Evolutionary conservation across 2,329 filamentous ascomycete genomes (phyloP).

Genomic region (Trichophyton benhamiae): DNA sequence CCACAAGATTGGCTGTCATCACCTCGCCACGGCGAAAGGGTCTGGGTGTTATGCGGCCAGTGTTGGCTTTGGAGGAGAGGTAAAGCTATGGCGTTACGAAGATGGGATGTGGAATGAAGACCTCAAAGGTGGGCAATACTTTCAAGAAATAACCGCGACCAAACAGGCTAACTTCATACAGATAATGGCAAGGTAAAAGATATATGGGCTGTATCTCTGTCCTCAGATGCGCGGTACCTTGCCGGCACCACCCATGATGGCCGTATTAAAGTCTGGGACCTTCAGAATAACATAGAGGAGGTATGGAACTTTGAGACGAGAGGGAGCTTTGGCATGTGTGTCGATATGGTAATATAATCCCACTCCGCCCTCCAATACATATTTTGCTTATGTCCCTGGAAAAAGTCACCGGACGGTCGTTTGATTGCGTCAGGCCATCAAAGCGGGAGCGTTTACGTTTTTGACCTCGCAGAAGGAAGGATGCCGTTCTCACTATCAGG

Average conservation of each 20-base stretch:
- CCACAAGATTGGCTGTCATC: conserved; percentile 84
- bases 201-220: conserved; percentile 79
- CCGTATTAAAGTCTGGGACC: conserved; percentile 78
- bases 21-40: conserved; percentile 54
- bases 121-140: conserved; percentile 26
- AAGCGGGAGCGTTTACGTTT: conserved; percentile 83
- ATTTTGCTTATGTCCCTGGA: not conserved
- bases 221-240: conserved; percentile 68
- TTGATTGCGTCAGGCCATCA: conserved; percentile 88
- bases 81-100: conserved; percentile 65
- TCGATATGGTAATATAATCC: conserved; percentile 52
- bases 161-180: conserved; percentile 10
- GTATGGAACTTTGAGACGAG: conserved; percentile 82
- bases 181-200: conserved; percentile 53
- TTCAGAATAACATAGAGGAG: conserved; percentile 45
- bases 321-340: conserved; percentile 78
- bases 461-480: conserved; percentile 79
- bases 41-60: conserved; percentile 64
- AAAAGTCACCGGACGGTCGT: conserved; percentile 57
- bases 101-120: conserved; percentile 45
- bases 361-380: not conserved
- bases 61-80: conserved; percentile 77
- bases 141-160: not conserved
- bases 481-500: conserved; percentile 75
- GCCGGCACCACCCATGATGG: conserved; percentile 84